Evolutionary conservation across 1,139 yeast species (phyloP), one percentile per base, ranked within the genome.

Genomic region (Magnusiomyces sp.): DNA sequence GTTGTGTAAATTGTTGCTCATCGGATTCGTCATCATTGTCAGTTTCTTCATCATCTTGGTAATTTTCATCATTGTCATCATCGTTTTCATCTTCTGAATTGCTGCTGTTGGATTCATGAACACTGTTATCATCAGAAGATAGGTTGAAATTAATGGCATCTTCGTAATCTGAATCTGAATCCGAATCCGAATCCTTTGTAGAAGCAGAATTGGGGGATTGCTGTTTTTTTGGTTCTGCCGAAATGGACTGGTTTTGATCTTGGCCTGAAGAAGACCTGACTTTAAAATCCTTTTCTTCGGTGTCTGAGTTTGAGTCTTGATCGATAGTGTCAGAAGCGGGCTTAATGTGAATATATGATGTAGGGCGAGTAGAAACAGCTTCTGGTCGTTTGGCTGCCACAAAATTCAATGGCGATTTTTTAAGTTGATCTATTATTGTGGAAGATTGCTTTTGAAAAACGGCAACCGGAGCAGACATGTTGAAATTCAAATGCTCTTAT

Each of bases 341-440:
- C 46, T 56, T 59, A 44, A 51, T 48, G 38, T 58, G 55, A 51
- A 52, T 47, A 40, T 49, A 52, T 13, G 49, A 43, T 13, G 50
- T 50, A 1, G 61, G 58, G 29, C 56, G 60, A 39, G 62, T 58
- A 7, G 68, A 61, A 33, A 65, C 66, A n/a, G 66, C 60, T 56
- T 71, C 76, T 2, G 74, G 71, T 40, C 59, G 61, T 49, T 62
- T 65, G 4, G 82, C 84, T 13, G 77, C 72, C 47, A 74, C 76
- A 65, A 83, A 83, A 36, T 76, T 75, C 50, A 81, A 66, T 14
- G 85, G 87, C 56, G 75, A 76, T 51, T 76, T 67, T 44, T 80
- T 72, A 55, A 80, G 76, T 60, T 84, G 71, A 59, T 79, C 83
- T 51, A 80, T 75, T 45, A 54, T 41, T 9, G 40, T 31, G 42